A percentile compares a stretch with the other conserved stretches of the same genome.
phyloP scores from a whole-genome alignment of 2,329 filamentous ascomycete genomes.

The Claviceps sp. region DNA sequence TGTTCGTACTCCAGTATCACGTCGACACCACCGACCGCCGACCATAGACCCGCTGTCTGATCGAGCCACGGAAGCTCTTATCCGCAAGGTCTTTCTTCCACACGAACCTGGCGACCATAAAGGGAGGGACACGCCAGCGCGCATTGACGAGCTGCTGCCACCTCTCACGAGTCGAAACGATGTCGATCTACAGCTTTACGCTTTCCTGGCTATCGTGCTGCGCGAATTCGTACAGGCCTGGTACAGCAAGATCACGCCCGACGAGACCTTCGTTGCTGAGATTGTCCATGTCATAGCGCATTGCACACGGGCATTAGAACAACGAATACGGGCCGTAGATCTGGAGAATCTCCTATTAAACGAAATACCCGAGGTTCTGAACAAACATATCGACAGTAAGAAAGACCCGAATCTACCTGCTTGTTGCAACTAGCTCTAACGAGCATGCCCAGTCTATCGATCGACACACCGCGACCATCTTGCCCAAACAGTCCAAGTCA shows the following conservation, averaged over 20 bases:
- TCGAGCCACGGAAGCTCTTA: slow-evolving; percentile 64
- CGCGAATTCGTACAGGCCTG: slow-evolving; percentile 84
- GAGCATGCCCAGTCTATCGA: slow-evolving; percentile 50
- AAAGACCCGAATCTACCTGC: too few species aligned
- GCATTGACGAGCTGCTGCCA: slow-evolving; percentile 72
- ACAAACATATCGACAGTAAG: slow-evolving; percentile 68
- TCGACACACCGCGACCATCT: slow-evolving; percentile 46
- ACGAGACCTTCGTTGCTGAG: slow-evolving; percentile 78
- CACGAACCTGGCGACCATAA: slow-evolving; percentile 46
- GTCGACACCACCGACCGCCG: slow-evolving; percentile 20
- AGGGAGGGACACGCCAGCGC: slow-evolving; percentile 30
- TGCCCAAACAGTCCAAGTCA: slow-evolving; percentile 44
- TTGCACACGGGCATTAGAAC: slow-evolving; percentile 75
- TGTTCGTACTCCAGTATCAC: slow-evolving; percentile 13
- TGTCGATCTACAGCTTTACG: slow-evolving; percentile 86
- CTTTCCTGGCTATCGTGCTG: slow-evolving; percentile 76
- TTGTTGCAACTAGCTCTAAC: background rate
- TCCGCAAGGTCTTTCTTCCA: slow-evolving; percentile 74
- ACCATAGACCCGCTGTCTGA: slow-evolving; percentile 50
- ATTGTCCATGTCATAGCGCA: slow-evolving; percentile 85
- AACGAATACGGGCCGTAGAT: slow-evolving; percentile 71
- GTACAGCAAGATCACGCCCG: slow-evolving; percentile 86
- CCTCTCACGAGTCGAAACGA: slow-evolving; percentile 90
- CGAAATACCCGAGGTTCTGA: slow-evolving; percentile 71
- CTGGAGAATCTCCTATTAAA: slow-evolving; percentile 72